phyloP scores from a whole-genome alignment of 1,139 yeast genomes.

The Geotrichum reessii region DNA sequence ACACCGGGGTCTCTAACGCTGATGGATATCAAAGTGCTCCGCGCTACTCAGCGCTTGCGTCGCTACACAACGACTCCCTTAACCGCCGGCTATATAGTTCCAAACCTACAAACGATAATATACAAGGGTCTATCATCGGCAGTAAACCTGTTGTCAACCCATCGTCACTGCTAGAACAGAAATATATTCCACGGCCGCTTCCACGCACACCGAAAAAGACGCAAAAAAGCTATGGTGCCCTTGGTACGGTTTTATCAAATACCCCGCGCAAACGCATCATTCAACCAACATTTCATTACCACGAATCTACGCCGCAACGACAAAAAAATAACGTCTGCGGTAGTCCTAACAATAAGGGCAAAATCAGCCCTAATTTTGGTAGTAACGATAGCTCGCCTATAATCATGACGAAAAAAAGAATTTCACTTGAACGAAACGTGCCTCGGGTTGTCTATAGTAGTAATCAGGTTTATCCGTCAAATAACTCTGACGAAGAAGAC shows the following conservation, averaged over 20 bases:
- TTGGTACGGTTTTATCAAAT: not conserved
- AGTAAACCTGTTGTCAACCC: not conserved
- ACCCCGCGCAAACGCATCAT: not conserved
- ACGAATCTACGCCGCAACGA: not conserved
- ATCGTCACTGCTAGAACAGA: not conserved
- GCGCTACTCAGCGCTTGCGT: not conserved
- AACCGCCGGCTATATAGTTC: not conserved
- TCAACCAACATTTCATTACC: not conserved
- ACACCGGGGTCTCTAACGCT: not conserved
- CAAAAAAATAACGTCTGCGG: not conserved
- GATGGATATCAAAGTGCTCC: not conserved
- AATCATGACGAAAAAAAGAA: not conserved
- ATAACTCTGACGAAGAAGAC: slow-evolving; percentile 8
- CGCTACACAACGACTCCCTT: not conserved
- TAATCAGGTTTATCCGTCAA: not conserved
- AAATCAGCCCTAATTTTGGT: not conserved
- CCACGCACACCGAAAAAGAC: not conserved
- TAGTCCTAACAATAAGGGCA: not conserved
- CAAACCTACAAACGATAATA: not conserved
- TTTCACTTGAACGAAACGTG: not conserved
- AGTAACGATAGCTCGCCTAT: not conserved
- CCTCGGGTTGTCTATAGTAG: not conserved
- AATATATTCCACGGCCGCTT: not conserved
- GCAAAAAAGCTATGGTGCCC: not conserved
- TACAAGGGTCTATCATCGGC: not conserved